phyloP scores from a whole-genome alignment of 1,284 basidiomycete species.

The Anthracocystis panici-leucophaei region DNA sequence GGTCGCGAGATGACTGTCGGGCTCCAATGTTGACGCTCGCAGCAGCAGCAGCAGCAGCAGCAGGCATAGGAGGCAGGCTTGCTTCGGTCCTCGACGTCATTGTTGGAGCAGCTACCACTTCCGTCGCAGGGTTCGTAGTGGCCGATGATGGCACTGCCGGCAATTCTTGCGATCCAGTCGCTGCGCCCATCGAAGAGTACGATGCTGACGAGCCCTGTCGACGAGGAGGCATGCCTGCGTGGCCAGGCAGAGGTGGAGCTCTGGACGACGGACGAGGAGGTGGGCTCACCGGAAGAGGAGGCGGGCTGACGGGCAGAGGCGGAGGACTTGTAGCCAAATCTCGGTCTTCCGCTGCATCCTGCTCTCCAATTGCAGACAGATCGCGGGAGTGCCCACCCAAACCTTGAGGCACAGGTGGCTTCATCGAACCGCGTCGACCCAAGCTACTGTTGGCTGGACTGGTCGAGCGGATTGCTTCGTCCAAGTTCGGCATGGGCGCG shows the following conservation, averaged over 20 bases:
- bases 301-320: conserved; percentile 41
- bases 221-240: conserved; percentile 78
- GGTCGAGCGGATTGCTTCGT: conserved; percentile 38
- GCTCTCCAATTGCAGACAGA: conserved; percentile 21
- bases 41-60: not conserved
- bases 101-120: conserved; percentile 9
- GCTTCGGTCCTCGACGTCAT: conserved; percentile 16
- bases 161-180: conserved; percentile 2
- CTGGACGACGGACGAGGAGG: conserved; percentile 79
- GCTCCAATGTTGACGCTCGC: conserved; percentile 23
- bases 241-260: conserved; percentile 88
- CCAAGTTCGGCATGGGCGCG: conserved; percentile 38
- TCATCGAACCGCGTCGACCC: conserved; percentile 34
- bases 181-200: conserved; percentile 13
- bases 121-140: conserved; percentile 17
- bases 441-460: conserved; percentile 35
- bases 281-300: conserved; percentile 49
- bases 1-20: conserved; percentile 52
- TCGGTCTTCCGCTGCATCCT: conserved; percentile 34
- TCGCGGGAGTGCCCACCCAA: conserved; percentile 37
- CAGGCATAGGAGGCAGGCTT: conserved; percentile 16
- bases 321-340: conserved; percentile 72
- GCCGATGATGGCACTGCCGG: conserved; percentile 37
- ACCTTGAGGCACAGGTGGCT: conserved; percentile 43
- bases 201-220: conserved; percentile 44